Evolutionary conservation across 805 yeast species (phyloP).

Genomic region (Yarrowia keelungensis): DNA sequence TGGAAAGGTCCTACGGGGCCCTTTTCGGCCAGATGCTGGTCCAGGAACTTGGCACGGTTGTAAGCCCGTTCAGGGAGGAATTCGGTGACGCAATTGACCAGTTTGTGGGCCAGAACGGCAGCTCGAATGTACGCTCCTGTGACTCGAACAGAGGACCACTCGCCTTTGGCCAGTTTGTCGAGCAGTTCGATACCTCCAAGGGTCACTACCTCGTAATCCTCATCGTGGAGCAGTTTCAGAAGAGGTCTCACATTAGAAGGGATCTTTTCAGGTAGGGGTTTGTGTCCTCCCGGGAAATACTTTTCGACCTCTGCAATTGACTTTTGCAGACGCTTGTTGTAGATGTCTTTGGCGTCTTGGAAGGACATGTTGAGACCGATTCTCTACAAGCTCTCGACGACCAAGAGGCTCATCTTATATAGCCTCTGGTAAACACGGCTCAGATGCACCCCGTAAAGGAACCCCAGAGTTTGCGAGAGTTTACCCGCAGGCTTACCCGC

Average conservation of each 20-base stretch:
- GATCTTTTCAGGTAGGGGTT: constrained; percentile 13
- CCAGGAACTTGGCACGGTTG: constrained; percentile 61
- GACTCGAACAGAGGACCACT: constrained; percentile 54
- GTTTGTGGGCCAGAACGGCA: constrained; percentile 64
- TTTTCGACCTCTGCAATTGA: constrained; percentile 22
- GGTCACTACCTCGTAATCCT: constrained; percentile 9
- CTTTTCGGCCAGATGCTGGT: constrained; percentile 55
- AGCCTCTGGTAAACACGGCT: constrained; percentile 1
- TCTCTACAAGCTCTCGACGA: too few species aligned
- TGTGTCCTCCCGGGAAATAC: constrained; percentile 18
- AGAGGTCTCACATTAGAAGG: constrained; percentile 23
- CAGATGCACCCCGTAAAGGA: neutral
- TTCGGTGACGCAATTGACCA: constrained; percentile 53
- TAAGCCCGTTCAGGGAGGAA: constrained; percentile 65
- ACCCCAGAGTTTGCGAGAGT: neutral
- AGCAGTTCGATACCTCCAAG: constrained; percentile 26
- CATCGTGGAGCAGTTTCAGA: constrained; percentile 13
- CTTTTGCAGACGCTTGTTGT: constrained; percentile 21
- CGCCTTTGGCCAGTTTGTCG: constrained; percentile 8
- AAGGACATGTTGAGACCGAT: neutral
- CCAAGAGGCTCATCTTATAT: neutral
- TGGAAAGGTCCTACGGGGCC: constrained; percentile 69
- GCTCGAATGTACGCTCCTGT: constrained; percentile 64
- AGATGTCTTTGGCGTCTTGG: constrained; percentile 13
- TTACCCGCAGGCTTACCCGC: neutral